These are phyloP conservation scores for Neurospora tetrasperma DNA, from an alignment of 495 filamentous ascomycete genomes.

Conservation along the genomic window DNA sequence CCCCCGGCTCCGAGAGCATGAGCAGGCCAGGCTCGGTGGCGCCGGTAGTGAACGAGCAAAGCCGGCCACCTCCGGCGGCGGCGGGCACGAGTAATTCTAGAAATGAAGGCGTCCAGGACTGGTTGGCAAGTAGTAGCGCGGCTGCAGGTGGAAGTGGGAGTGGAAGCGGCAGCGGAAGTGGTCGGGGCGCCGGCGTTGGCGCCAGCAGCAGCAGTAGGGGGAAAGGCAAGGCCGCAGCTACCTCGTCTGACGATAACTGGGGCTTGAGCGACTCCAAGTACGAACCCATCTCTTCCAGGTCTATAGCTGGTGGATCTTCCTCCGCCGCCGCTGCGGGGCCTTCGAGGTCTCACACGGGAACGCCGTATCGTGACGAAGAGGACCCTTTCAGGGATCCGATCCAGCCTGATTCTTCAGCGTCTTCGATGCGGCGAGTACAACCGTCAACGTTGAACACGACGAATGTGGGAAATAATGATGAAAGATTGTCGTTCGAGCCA, in stretches of 20 bases:
- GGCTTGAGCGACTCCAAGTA: background rate
- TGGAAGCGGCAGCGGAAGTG: background rate
- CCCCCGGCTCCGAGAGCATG: constrained; percentile 6
- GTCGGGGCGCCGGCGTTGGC: background rate
- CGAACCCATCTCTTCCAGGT: background rate
- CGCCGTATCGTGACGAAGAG: constrained; percentile 25
- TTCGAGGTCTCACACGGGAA: constrained; percentile 27
- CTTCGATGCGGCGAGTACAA: constrained; percentile 11
- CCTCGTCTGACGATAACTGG: constrained; percentile 11
- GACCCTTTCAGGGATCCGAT: constrained; percentile 40
- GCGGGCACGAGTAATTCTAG: background rate
- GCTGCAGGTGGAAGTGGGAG: constrained; percentile 1
- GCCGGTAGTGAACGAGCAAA: constrained; percentile 16
- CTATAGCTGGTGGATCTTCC: background rate
- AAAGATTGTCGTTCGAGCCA: constrained; percentile 34
- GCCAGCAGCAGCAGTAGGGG: constrained; percentile 16
- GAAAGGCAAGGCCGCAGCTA: constrained; percentile 33
- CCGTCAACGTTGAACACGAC: constrained; percentile 4
- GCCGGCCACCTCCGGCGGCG: background rate
- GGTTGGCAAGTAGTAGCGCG: constrained; percentile 10
- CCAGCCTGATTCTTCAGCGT: constrained; percentile 13
- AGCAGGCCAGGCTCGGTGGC: constrained; percentile 9
- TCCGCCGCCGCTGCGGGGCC: constrained; percentile 13
- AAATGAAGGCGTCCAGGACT: background rate
- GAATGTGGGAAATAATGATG: constrained; percentile 11